Evolutionary conservation across 2,329 filamentous ascomycete species (phyloP).

Genomic region (Ceratocystiopsis minuta): DNA sequence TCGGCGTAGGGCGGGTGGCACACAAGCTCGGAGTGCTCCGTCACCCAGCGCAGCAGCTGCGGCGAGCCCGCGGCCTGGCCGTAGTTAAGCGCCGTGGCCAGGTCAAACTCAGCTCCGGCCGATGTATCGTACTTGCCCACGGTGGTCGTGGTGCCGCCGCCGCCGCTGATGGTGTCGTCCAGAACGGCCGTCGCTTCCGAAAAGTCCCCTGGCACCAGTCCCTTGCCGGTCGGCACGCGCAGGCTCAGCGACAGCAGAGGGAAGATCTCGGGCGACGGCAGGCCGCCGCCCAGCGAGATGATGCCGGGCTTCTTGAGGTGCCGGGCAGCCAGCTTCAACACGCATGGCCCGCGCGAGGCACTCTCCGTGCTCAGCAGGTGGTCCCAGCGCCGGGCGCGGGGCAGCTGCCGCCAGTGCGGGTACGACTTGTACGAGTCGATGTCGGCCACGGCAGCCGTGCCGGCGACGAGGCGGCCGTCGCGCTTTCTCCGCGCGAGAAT

Average conservation of each 20-base stretch:
- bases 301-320: slow-evolving; percentile 66
- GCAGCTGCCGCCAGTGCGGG: slow-evolving; percentile 33
- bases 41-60: slow-evolving; percentile 77
- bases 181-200: slow-evolving; percentile 47
- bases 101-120: slow-evolving; percentile 38
- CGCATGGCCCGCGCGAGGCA: slow-evolving; percentile 40
- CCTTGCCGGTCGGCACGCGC: slow-evolving; percentile 44
- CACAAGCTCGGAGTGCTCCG: slow-evolving; percentile 88
- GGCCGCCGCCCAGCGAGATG: slow-evolving; percentile 81
- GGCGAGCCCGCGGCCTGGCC: slow-evolving; percentile 71
- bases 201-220: slow-evolving; percentile 34
- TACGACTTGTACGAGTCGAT: slow-evolving; percentile 71
- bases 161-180: neutral
- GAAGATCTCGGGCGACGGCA: slow-evolving; percentile 81
- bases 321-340: slow-evolving; percentile 67
- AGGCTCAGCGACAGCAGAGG: slow-evolving; percentile 67
- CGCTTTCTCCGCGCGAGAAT: slow-evolving; percentile 51
- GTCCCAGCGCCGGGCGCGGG: slow-evolving; percentile 68
- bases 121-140: slow-evolving; percentile 66
- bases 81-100: slow-evolving; percentile 84
- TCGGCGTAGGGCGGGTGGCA: slow-evolving; percentile 76
- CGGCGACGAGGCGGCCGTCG: slow-evolving; percentile 53
- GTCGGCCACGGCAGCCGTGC: slow-evolving; percentile 57
- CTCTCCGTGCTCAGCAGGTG: slow-evolving; percentile 46
- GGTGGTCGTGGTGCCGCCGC: slow-evolving; percentile 37